Evolutionary conservation across 768 basidiomycete species (phyloP).

Genomic region (Galerina marginata): DNA sequence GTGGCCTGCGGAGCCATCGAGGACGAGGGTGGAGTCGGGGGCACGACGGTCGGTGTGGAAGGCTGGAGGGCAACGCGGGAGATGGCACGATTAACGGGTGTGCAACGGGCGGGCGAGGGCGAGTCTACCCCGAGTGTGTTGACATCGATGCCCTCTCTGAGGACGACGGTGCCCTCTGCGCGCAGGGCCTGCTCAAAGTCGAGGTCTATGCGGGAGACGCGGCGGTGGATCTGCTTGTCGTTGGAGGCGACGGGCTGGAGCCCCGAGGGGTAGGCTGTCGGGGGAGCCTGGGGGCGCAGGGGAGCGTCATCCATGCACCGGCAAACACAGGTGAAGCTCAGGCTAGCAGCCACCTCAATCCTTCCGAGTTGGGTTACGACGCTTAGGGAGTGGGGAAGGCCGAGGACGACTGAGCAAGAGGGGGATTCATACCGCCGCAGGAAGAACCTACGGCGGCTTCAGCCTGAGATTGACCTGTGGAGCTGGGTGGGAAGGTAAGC

Average conservation of each 20-base stretch:
- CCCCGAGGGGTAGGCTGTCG: conserved; percentile 38
- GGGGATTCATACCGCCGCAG: too few species aligned
- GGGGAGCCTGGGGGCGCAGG: conserved; percentile 35
- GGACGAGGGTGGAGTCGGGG: conserved; percentile 65
- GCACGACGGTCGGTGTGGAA: conserved; percentile 65
- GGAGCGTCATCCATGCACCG: conserved; percentile 27
- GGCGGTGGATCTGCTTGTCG: conserved; percentile 52
- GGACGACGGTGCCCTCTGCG: conserved; percentile 66
- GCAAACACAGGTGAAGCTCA: too few species aligned
- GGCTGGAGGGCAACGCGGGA: conserved; percentile 45
- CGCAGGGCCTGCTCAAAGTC: conserved; percentile 83
- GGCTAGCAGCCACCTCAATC: too few species aligned
- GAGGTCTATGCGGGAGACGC: conserved; percentile 74
- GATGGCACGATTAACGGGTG: conserved; percentile 36
- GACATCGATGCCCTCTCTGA: conserved; percentile 76
- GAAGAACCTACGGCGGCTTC: too few species aligned
- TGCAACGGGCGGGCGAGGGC: conserved; percentile 46
- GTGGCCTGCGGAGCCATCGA: neutral
- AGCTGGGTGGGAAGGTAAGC: too few species aligned
- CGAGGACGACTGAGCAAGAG: too few species aligned
- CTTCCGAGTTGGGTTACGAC: too few species aligned
- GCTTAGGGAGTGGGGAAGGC: too few species aligned
- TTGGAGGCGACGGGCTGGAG: conserved; percentile 64
- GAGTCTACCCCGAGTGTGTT: conserved; percentile 62
- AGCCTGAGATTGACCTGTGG: too few species aligned